These are phyloP conservation scores for Amanita subjunquillea DNA, from an alignment of 768 basidiomycete species.

Conservation along the genomic window DNA sequence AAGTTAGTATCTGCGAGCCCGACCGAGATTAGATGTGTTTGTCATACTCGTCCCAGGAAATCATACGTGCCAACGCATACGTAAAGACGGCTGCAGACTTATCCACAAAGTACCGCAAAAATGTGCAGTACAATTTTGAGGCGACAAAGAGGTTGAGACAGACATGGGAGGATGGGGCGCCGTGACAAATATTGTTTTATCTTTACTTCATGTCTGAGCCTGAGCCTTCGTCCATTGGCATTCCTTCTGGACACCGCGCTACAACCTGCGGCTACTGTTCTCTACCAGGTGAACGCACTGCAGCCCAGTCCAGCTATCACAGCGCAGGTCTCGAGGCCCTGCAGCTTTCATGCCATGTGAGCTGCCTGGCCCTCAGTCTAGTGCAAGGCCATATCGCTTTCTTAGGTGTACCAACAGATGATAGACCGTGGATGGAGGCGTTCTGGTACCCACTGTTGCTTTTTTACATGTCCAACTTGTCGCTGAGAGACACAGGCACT, in stretches of 20 bases:
- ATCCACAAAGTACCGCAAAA: conserved; percentile 80
- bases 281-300: conserved; percentile 38
- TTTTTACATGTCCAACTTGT: background rate
- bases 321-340: conserved; percentile 38
- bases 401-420: conserved; percentile 71
- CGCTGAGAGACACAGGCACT: conserved; percentile 22
- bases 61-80: conserved; percentile 65
- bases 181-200: background rate
- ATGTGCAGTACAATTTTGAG: conserved; percentile 87
- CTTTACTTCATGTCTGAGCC: conserved; percentile 6
- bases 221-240: conserved; percentile 21
- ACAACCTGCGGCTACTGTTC: conserved; percentile 64
- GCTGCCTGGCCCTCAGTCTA: conserved; percentile 2
- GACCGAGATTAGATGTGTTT: background rate
- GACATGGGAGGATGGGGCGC: background rate
- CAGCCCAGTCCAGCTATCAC: conserved; percentile 29
- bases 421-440: conserved; percentile 81
- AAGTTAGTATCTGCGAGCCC: conserved; percentile 36
- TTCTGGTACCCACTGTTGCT: conserved; percentile 34
- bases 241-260: conserved; percentile 20
- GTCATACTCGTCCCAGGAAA: conserved; percentile 41
- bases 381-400: background rate
- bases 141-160: conserved; percentile 29
- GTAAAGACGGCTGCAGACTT: conserved; percentile 78
- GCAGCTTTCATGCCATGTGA: conserved; percentile 45